Conservation (phyloP, 768 basidiomycete genomes). For the Mrakia frigida region DNA sequence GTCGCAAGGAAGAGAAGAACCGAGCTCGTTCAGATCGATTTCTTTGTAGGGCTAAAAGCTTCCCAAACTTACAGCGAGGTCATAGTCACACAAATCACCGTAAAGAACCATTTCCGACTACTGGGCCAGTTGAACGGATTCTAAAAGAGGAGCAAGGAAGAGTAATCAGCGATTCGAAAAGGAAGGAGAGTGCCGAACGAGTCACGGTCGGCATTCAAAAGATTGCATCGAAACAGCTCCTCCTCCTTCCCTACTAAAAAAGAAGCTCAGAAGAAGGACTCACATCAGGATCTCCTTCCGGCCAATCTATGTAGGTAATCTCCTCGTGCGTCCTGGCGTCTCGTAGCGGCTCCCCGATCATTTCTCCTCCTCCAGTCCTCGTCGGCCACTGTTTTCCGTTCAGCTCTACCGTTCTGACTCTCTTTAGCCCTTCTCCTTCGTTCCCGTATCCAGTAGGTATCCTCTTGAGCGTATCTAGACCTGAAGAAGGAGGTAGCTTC, state of each 20-base stretch:
- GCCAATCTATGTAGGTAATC: conserved; percentile 41
- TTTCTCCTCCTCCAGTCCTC: conserved; percentile 15
- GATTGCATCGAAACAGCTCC: neutral
- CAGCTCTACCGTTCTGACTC: conserved; percentile 4
- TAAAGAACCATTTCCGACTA: conserved; percentile 36
- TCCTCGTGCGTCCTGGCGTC: conserved; percentile 34
- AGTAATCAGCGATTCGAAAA: neutral
- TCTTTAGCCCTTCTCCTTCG: neutral
- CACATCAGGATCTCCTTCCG: conserved; percentile 41
- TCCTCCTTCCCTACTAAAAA: neutral
- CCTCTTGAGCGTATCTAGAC: neutral
- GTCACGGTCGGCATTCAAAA: neutral
- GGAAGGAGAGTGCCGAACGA: neutral
- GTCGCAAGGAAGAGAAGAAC: neutral
- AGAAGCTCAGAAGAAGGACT: conserved; percentile 3
- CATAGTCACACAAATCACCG: conserved; percentile 35
- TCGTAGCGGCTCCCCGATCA: conserved; percentile 21
- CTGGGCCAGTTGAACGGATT: conserved; percentile 43
- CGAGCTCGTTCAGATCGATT: neutral
- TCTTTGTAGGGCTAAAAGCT: too few species aligned
- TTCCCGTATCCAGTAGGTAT: neutral
- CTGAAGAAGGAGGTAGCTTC: neutral
- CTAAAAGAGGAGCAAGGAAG: conserved; percentile 27
- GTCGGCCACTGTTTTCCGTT: conserved; percentile 19
- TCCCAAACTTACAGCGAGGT: conserved; percentile 29